A percentile compares a stretch with the other conserved stretches of the same genome.
These are phyloP conservation scores for Arthrinium phaeospermum DNA, from an alignment of 2,329 filamentous ascomycete species.

Conservation along the genomic window DNA sequence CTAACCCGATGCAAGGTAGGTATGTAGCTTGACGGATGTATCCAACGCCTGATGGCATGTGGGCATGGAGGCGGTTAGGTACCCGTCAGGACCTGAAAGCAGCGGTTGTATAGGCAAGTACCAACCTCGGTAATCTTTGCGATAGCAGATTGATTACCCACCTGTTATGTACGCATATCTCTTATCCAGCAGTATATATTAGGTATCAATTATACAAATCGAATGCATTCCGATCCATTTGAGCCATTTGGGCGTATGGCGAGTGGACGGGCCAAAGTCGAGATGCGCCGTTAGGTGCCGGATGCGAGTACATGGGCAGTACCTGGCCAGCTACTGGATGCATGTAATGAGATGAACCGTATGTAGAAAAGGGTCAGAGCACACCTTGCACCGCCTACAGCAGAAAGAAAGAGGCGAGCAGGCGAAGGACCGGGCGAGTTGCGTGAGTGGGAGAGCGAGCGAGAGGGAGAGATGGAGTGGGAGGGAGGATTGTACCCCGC, in stretches of 20 bases:
- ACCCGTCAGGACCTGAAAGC: not conserved
- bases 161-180: constrained; percentile 11
- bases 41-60: constrained; percentile 1
- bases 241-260: not conserved
- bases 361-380: constrained; percentile 1
- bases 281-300: not conserved
- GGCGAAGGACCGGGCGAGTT: not conserved
- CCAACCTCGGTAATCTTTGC: constrained; percentile 8
- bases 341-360: not conserved
- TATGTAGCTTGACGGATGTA: not conserved
- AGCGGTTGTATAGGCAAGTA: not conserved
- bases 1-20: not conserved
- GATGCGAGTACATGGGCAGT: not conserved
- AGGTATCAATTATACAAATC: constrained; percentile 16
- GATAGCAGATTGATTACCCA: not conserved
- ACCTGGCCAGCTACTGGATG: not conserved
- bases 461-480: not conserved
- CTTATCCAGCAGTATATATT: constrained; percentile 8
- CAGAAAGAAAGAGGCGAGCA: not conserved
- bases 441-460: not conserved
- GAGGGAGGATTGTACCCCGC: constrained; percentile 10
- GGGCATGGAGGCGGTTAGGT: constrained; percentile 10
- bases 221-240: not conserved
- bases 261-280: not conserved
- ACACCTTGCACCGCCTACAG: constrained; percentile 7